Conservation (phyloP, 257 asterid species). For the Solanum peruvianum region DNA sequence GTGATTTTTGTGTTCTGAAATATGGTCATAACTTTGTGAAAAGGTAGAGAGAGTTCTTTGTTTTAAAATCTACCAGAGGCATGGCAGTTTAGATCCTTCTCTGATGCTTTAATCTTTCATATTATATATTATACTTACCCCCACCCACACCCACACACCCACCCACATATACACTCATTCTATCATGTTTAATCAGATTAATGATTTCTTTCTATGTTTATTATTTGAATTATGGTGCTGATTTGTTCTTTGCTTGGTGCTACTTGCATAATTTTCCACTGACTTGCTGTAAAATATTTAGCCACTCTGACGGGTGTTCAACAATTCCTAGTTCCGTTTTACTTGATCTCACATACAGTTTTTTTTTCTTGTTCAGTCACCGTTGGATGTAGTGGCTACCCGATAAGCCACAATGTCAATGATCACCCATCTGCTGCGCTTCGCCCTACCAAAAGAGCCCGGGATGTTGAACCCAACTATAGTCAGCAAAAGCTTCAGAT, state of each 20-base stretch:
- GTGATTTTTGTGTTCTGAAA: neutral
- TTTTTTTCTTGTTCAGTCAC: conserved; percentile 29
- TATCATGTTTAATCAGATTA: neutral
- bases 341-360: neutral
- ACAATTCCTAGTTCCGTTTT: neutral
- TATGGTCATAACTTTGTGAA: neutral
- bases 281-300: neutral
- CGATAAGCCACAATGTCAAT: conserved; percentile 17
- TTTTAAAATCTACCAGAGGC: neutral
- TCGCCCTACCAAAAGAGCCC: conserved; percentile 25
- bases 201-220: neutral
- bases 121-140: neutral
- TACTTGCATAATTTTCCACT: no score
- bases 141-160: neutral
- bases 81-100: neutral
- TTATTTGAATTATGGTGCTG: neutral
- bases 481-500: conserved; percentile 44
- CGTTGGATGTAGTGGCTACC: conserved; percentile 30
- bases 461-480: conserved; percentile 27
- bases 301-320: neutral
- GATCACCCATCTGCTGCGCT: conserved; percentile 20
- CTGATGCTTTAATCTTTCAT: neutral
- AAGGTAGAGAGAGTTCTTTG: neutral
- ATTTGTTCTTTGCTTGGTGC: neutral
- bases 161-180: no score